Percentiles rank a stretch among this genome's conserved stretches.
These are phyloP conservation scores for Rhodotorula sp. DNA, from an alignment of 1,284 basidiomycete genomes.

Conservation along the genomic window DNA sequence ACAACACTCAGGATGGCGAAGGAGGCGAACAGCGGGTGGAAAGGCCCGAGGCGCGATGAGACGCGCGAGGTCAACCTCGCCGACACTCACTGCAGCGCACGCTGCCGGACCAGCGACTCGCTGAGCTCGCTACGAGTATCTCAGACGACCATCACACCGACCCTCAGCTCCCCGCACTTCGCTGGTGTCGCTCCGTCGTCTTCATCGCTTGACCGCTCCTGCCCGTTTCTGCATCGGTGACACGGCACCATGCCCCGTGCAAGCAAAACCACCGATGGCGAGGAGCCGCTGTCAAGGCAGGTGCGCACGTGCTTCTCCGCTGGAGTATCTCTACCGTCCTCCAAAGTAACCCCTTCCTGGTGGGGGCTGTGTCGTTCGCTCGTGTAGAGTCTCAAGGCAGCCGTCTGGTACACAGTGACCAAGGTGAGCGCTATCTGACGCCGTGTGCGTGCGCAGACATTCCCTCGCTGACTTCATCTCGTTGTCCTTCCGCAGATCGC, in stretches of 20 bases:
- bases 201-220: not conserved
- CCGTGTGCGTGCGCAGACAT: not conserved
- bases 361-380: not conserved
- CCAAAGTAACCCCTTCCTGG: not conserved
- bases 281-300: constrained; percentile 20
- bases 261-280: not conserved
- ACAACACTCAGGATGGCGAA: too few relatives aligned
- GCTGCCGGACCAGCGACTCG: too few relatives aligned
- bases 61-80: not conserved
- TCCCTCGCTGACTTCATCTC: not conserved
- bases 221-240: not conserved
- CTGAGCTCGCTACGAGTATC: too few relatives aligned
- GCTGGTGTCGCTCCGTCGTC: not conserved
- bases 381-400: constrained; percentile 28
- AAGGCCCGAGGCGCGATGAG: not conserved
- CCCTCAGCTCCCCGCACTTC: too few relatives aligned
- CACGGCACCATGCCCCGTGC: not conserved
- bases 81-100: not conserved
- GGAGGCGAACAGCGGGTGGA: not conserved
- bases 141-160: too few relatives aligned
- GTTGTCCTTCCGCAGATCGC: constrained; percentile 23
- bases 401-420: constrained; percentile 39
- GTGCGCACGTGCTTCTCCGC: not conserved
- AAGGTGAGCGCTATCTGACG: constrained; percentile 4
- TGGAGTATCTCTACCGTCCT: not conserved